Conservation (phyloP, 495 filamentous ascomycete species). For the Talaromyces borbonicus region DNA sequence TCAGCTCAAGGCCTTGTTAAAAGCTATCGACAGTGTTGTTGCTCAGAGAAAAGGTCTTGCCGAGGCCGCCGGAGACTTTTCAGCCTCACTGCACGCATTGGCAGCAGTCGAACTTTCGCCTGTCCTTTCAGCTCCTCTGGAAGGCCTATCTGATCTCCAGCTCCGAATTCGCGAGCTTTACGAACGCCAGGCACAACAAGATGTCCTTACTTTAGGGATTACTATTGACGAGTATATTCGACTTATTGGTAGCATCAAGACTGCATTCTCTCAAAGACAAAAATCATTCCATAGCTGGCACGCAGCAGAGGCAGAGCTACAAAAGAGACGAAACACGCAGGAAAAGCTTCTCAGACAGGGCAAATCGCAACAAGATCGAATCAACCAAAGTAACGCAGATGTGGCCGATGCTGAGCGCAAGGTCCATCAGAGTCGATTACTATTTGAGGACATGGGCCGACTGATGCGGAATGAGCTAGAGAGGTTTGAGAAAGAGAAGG, state of each 20-base stretch:
- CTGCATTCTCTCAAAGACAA: constrained; percentile 82
- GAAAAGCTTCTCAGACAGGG: constrained; percentile 91
- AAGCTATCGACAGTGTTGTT: constrained; percentile 87
- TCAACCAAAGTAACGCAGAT: constrained; percentile 85
- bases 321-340: constrained; percentile 74
- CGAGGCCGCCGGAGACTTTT: constrained; percentile 89
- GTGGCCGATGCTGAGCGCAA: constrained; percentile 87
- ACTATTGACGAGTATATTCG: constrained; percentile 98
- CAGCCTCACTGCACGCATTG: constrained; percentile 78
- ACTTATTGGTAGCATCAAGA: constrained; percentile 86
- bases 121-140: constrained; percentile 77
- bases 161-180: constrained; percentile 90
- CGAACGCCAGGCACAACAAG: constrained; percentile 93
- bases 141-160: constrained; percentile 85
- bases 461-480: constrained; percentile 87
- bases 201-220: constrained; percentile 90
- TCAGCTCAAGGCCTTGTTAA: constrained; percentile 87
- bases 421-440: constrained; percentile 77
- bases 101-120: constrained; percentile 82
- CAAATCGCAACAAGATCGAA: constrained; percentile 85
- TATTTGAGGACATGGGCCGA: constrained; percentile 97
- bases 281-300: constrained; percentile 94
- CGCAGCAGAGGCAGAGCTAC: constrained; percentile 73
- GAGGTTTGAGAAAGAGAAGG: constrained; percentile 92
- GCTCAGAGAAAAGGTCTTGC: constrained; percentile 83